A percentile compares a stretch with the other conserved stretches of the same genome.
These are phyloP conservation scores for Russula brevipes DNA, from an alignment of 768 basidiomycete species.

Conservation along the genomic window DNA sequence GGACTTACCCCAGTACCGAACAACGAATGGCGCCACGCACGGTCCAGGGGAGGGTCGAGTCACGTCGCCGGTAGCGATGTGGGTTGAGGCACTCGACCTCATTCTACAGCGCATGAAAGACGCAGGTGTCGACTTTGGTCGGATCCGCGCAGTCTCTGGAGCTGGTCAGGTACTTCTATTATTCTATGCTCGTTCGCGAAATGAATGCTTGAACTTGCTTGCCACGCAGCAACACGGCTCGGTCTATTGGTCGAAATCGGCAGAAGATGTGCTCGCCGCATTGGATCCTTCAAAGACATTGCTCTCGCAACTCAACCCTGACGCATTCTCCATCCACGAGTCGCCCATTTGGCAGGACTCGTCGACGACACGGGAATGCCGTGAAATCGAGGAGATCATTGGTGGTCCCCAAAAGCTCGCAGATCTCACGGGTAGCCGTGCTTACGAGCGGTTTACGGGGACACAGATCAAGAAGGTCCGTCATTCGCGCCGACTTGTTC, in stretches of 20 bases:
- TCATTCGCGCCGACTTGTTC: not conserved
- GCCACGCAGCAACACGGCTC: conserved; percentile 73
- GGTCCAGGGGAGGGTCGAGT: conserved; percentile 69
- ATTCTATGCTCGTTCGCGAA: not conserved
- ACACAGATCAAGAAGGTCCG: conserved; percentile 74
- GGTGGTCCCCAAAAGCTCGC: conserved; percentile 71
- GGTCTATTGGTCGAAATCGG: conserved; percentile 69
- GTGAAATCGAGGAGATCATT: conserved; percentile 55
- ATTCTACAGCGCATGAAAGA: conserved; percentile 57
- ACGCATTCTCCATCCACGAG: conserved; percentile 60
- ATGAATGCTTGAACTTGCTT: not conserved
- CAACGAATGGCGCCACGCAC: conserved; percentile 57
- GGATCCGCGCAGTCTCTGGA: conserved; percentile 64
- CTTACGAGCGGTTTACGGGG: conserved; percentile 86
- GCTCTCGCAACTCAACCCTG: conserved; percentile 52
- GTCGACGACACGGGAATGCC: conserved; percentile 72
- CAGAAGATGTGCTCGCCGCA: conserved; percentile 45
- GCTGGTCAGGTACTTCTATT: conserved; percentile 60
- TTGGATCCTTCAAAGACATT: conserved; percentile 51
- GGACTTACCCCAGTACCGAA: conserved; percentile 69
- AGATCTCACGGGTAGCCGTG: conserved; percentile 73
- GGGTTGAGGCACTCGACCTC: conserved; percentile 81
- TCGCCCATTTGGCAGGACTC: conserved; percentile 93
- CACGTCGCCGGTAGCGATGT: conserved; percentile 75
- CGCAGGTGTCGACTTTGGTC: conserved; percentile 52